A percentile compares a stretch with the other conserved stretches of the same genome.
phyloP scores from a whole-genome alignment of 2,329 filamentous ascomycete species.

The Epichloe gansuensis region DNA sequence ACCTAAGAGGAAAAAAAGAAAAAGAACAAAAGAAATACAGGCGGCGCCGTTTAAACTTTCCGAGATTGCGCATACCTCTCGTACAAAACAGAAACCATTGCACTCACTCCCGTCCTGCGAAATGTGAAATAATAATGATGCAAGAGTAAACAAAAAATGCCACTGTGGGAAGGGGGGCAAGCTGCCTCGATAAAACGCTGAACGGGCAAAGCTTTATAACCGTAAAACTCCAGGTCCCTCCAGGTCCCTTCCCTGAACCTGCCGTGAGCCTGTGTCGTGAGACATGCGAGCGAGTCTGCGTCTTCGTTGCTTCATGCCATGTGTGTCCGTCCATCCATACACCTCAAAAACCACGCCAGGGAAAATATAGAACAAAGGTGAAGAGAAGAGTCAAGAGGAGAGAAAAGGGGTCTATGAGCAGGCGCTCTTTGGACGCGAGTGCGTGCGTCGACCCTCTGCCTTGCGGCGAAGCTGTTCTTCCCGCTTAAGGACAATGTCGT shows the following conservation, averaged over 20 bases:
- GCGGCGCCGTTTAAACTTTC: background rate
- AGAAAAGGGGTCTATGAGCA: constrained; percentile 15
- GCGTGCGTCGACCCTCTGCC: constrained; percentile 37
- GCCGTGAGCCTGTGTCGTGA: background rate
- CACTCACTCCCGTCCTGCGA: background rate
- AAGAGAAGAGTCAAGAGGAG: background rate
- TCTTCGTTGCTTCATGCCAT: constrained; percentile 2
- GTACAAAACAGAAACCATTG: background rate
- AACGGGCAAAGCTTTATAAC: background rate
- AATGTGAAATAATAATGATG: background rate
- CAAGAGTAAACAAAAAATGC: background rate
- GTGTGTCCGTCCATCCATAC: background rate
- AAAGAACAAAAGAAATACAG: constrained; percentile 1
- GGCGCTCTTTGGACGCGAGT: constrained; percentile 47
- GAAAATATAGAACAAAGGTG: background rate
- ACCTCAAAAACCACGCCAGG: background rate
- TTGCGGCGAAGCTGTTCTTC: constrained; percentile 46
- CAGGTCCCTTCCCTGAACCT: background rate
- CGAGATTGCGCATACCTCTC: background rate
- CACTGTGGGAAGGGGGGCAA: background rate
- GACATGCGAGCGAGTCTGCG: background rate
- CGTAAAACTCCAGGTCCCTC: constrained; percentile 2
- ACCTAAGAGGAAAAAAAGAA: background rate
- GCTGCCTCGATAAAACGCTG: background rate
- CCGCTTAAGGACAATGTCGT: constrained; percentile 51